Base-by-base conservation (phyloP, 2,329 filamentous ascomycete species). In the Fusarium sp. region DNA sequence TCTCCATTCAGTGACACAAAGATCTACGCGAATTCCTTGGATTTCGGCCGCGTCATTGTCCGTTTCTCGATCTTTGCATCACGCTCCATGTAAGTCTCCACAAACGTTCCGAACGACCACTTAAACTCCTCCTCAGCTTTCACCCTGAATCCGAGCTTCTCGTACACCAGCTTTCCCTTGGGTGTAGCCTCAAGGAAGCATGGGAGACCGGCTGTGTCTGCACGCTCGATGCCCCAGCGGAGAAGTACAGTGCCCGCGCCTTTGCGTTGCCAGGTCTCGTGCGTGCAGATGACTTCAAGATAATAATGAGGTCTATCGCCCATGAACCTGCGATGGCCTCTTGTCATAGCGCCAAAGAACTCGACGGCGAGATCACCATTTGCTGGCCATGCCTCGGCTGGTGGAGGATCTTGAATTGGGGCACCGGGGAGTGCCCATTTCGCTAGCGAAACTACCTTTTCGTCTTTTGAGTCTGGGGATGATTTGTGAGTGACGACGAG, bases 101-200 rank as follows among this genome's bases (percentile, higher is more conserved):
- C 63, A 22, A 81, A 81, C 6, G 45, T 66, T 2, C 77, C 79
- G 13, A 80, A 79, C n/a, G 84, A 79, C 48, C 79, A 74, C 57
- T 66, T 61, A 51, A 87, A 78, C 35, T 54, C 54, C 20, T 84
- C 57, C 48, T 81, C 78, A 6, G 83, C 84, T 22, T 85, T 67
- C 13, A 81, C 77, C 60, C 77, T 75, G 71, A 87, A 90, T 7
- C 87, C 88, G 73, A 85, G 81, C 70, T 82, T 85, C 66, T 82
- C 77, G 79, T 90, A 90, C 24, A 89, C 60, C 2, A 80, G 81
- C 65, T 80, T 83, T 6, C 86, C 88, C 22, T 82, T 82, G 1
- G 82, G 83, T 51, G 87, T 88, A 14, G 87, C 85, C 66, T 89
- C 87, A 3, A 90, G 77, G 76, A 86, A 90, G 15, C 84, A 82